These are phyloP conservation scores for Sistotremastrum niveocremeum DNA, from an alignment of 768 basidiomycete species.

Conservation along the genomic window DNA sequence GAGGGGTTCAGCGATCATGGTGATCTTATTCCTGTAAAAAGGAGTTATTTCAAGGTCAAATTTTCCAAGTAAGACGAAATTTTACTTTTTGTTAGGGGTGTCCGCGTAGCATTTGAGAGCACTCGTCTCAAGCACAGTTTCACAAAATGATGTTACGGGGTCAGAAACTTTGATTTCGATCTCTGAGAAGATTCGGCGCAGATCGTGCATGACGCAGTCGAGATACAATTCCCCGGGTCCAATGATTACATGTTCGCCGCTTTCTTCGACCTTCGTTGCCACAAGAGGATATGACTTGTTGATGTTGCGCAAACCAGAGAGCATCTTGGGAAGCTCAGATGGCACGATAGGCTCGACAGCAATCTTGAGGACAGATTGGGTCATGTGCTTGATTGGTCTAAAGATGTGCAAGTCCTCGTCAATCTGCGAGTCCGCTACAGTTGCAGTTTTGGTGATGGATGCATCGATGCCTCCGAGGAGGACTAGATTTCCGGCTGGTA, in stretches of 20 bases:
- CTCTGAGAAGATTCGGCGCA: constrained; percentile 84
- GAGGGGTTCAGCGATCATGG: constrained; percentile 97
- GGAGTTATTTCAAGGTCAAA: constrained; percentile 6
- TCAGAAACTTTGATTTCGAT: constrained; percentile 99
- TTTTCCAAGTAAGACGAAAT: constrained; percentile 5
- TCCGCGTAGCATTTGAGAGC: constrained; percentile 98
- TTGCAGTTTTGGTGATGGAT: constrained; percentile 92
- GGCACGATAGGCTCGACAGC: constrained; percentile 97
- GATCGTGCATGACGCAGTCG: constrained; percentile 94
- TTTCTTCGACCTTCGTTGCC: constrained; percentile 94
- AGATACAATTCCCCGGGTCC: constrained; percentile 96
- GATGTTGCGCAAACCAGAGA: constrained; percentile 89
- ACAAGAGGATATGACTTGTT: constrained; percentile 97
- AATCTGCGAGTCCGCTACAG: constrained; percentile 56
- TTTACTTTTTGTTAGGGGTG: constrained; percentile 96
- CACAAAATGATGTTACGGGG: constrained; percentile 95
- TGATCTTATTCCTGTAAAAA: constrained; percentile 74
- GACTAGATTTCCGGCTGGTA: constrained; percentile 85
- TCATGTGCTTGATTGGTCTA: constrained; percentile 92
- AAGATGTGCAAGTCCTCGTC: constrained; percentile 91
- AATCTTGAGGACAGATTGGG: constrained; percentile 92
- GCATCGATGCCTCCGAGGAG: constrained; percentile 87
- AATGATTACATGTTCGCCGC: constrained; percentile 92
- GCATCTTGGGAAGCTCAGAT: constrained; percentile 97
- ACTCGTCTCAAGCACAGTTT: constrained; percentile 95